Conservation (phyloP, 345 rosid species). For the Pugionium cornutum region DNA sequence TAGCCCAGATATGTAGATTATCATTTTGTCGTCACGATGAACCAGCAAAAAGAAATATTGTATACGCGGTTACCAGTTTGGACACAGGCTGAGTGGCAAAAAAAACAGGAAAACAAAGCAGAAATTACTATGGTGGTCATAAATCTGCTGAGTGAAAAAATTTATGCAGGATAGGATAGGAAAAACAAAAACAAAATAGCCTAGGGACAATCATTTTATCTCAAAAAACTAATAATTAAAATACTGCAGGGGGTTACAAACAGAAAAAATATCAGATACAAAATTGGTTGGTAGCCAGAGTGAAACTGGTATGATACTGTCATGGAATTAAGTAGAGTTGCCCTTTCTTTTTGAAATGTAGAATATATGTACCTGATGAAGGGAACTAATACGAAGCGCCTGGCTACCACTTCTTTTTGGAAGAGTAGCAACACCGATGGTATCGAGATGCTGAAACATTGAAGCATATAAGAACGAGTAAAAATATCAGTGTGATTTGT, state of each 20-base stretch:
- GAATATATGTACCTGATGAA: slow-evolving; percentile 71
- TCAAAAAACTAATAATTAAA: background rate
- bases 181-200: background rate
- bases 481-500: slow-evolving; percentile 1
- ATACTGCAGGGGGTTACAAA: too few relatives aligned
- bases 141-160: slow-evolving; percentile 9
- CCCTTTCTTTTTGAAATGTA: slow-evolving; percentile 6
- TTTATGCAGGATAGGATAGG: background rate
- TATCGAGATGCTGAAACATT: slow-evolving; percentile 72
- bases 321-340: slow-evolving; percentile 8
- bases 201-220: background rate
- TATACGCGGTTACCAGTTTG: background rate
- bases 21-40: background rate
- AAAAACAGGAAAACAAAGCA: background rate
- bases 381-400: slow-evolving; percentile 87
- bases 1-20: slow-evolving; percentile 7
- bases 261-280: background rate
- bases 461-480: slow-evolving; percentile 14
- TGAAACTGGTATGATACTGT: background rate
- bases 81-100: background rate
- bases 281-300: slow-evolving; percentile 5
- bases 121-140: background rate
- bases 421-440: slow-evolving; percentile 83
- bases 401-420: slow-evolving; percentile 83
- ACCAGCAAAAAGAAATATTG: slow-evolving; percentile 14